A percentile compares a stretch with the other conserved stretches of the same genome.
Evolutionary conservation across 352 stramenopile species (phyloP).

Genomic region (Phytophthora palmivora): DNA sequence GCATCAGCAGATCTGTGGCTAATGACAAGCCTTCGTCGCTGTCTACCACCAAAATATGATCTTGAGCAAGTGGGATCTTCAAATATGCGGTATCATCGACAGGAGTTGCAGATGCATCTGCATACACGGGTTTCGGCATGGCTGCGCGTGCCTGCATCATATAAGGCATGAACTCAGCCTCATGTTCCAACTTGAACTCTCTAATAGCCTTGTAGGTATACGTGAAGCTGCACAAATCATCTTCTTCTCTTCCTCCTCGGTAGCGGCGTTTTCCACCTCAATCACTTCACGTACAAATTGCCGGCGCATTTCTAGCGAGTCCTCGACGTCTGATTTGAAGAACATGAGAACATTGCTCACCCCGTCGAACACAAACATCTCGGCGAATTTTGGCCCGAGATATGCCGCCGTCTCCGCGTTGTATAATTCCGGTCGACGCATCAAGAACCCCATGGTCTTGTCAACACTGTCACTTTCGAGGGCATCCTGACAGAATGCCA

Average conservation of each 20-base stretch:
- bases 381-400: constrained; percentile 65
- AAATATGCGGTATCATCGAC: constrained; percentile 46
- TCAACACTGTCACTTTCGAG: constrained; percentile 72
- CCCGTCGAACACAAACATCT: constrained; percentile 60
- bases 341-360: constrained; percentile 63
- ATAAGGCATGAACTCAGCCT: constrained; percentile 73
- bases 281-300: constrained; percentile 79
- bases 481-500: constrained; percentile 64
- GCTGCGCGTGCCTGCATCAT: constrained; percentile 43
- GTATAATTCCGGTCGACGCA: constrained; percentile 60
- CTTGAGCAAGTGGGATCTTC: constrained; percentile 52
- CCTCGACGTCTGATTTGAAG: constrained; percentile 60
- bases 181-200: constrained; percentile 73
- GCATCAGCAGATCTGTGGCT: constrained; percentile 59
- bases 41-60: constrained; percentile 64
- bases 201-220: constrained; percentile 54
- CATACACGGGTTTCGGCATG: constrained; percentile 37
- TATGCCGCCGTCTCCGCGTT: constrained; percentile 49
- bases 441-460: constrained; percentile 71
- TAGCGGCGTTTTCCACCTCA: constrained; percentile 52
- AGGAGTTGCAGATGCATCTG: constrained; percentile 35
- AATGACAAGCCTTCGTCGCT: constrained; percentile 58
- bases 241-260: constrained; percentile 39
- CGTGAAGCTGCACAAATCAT: constrained; percentile 33
- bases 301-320: constrained; percentile 55